Evolutionary conservation across 2,329 filamentous ascomycete species (phyloP).

Genomic region (Chaetothyriales sp.): DNA sequence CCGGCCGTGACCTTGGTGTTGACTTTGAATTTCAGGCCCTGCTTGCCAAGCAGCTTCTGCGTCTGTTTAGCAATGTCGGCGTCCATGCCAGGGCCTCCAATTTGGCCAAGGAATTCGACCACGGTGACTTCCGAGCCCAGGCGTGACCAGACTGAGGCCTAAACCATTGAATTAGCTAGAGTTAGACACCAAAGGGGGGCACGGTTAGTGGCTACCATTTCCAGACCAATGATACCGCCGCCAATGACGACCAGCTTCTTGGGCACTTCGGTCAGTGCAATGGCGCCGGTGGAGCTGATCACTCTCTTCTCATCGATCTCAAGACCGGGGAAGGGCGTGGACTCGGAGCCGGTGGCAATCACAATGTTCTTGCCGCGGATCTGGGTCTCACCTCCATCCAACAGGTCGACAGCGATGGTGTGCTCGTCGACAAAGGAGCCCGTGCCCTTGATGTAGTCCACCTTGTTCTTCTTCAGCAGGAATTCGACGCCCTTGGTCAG

Average conservation of each 20-base stretch:
- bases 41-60: slow-evolving; percentile 88
- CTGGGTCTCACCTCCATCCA: slow-evolving; percentile 79
- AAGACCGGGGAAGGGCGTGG: slow-evolving; percentile 89
- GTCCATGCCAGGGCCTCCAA: slow-evolving; percentile 97
- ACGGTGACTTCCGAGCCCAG: slow-evolving; percentile 90
- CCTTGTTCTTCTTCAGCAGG: slow-evolving; percentile 97
- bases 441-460: slow-evolving; percentile 92
- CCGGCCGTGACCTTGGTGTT: slow-evolving; percentile 87
- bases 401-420: slow-evolving; percentile 77
- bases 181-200: neutral
- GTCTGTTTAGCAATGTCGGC: slow-evolving; percentile 75
- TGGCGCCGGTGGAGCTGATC: slow-evolving; percentile 87
- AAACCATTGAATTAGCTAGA: slow-evolving; percentile 6
- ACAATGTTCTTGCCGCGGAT: slow-evolving; percentile 91
- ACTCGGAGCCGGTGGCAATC: slow-evolving; percentile 89
- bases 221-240: slow-evolving; percentile 94
- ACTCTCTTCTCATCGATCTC: slow-evolving; percentile 96
- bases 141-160: slow-evolving; percentile 86
- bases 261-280: slow-evolving; percentile 76
- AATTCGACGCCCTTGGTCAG: slow-evolving; percentile 97
- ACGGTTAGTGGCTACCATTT: slow-evolving; percentile 54
- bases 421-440: slow-evolving; percentile 77
- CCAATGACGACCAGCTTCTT: slow-evolving; percentile 96
- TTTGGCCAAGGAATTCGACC: slow-evolving; percentile 89
- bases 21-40: slow-evolving; percentile 96